These are phyloP conservation scores for Zymoseptoria tritici DNA, from an alignment of 2,329 filamentous ascomycete species.

Conservation along the genomic window DNA sequence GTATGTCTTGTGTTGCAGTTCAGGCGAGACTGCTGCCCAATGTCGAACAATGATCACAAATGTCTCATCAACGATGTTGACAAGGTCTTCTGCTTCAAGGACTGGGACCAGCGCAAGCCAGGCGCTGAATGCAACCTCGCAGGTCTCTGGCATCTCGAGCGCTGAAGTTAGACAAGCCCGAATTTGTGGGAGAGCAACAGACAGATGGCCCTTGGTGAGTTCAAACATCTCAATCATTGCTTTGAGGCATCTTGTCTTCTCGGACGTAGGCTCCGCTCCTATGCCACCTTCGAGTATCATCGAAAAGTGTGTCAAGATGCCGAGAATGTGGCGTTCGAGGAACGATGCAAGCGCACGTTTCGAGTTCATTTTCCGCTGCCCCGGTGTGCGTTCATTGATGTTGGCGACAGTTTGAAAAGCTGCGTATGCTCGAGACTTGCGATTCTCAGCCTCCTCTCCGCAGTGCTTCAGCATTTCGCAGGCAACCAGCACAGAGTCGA, in stretches of 20 bases:
- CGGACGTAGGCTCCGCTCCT: slow-evolving; percentile 29
- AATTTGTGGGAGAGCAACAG: slow-evolving; percentile 80
- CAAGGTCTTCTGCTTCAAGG: slow-evolving; percentile 71
- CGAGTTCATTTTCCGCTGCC: slow-evolving; percentile 41
- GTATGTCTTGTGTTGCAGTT: slow-evolving; percentile 53
- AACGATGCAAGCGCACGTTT: slow-evolving; percentile 62
- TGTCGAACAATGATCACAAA: slow-evolving; percentile 79
- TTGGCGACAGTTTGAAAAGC: slow-evolving; percentile 41
- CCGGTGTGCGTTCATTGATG: slow-evolving; percentile 44
- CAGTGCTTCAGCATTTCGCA: slow-evolving; percentile 76
- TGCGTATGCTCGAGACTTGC: slow-evolving; percentile 36
- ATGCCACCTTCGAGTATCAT: slow-evolving; percentile 62
- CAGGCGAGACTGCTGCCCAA: slow-evolving; percentile 61
- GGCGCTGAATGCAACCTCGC: slow-evolving; percentile 69
- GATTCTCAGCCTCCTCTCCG: slow-evolving; percentile 55
- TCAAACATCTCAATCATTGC: slow-evolving; percentile 84
- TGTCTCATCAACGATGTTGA: slow-evolving; percentile 74
- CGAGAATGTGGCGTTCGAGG: slow-evolving; percentile 74
- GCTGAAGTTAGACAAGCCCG: slow-evolving; percentile 87
- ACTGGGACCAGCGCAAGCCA: slow-evolving; percentile 74
- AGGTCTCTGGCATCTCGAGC: slow-evolving; percentile 65
- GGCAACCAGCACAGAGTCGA: slow-evolving; percentile 67
- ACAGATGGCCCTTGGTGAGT: slow-evolving; percentile 64
- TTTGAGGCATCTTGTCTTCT: slow-evolving; percentile 69
- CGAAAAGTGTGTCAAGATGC: slow-evolving; percentile 76